A percentile compares a stretch with the other conserved stretches of the same genome.
These are phyloP conservation scores for Sabuloglossum arenarium DNA, from an alignment of 495 filamentous ascomycete genomes.

Conservation along the genomic window DNA sequence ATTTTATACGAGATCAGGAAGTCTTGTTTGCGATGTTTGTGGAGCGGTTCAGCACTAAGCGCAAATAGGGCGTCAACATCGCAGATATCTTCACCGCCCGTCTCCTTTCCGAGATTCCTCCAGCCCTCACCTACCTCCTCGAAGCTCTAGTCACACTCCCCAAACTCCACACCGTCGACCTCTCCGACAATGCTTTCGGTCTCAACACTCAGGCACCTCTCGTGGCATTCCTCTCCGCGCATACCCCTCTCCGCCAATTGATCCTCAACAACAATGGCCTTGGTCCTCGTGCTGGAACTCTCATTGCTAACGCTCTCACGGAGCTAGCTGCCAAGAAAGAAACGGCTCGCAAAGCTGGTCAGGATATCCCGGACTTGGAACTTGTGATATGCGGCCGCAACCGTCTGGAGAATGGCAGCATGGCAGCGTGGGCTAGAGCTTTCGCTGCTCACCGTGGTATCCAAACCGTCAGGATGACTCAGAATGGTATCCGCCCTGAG, in stretches of 20 bases:
- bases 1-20: too few relatives aligned
- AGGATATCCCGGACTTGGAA: slow-evolving; percentile 60
- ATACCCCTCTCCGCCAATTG: slow-evolving; percentile 74
- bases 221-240: slow-evolving; percentile 65
- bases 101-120: slow-evolving; percentile 82
- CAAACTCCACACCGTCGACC: slow-evolving; percentile 72
- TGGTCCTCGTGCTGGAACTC: slow-evolving; percentile 67
- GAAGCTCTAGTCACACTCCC: slow-evolving; percentile 66
- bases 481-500: slow-evolving; percentile 92
- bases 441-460: slow-evolving; percentile 63
- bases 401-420: slow-evolving; percentile 81
- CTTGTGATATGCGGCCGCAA: slow-evolving; percentile 93
- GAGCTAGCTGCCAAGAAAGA: slow-evolving; percentile 67
- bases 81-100: slow-evolving; percentile 96
- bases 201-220: slow-evolving; percentile 72
- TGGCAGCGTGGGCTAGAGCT: slow-evolving; percentile 80
- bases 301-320: slow-evolving; percentile 59
- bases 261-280: slow-evolving; percentile 98
- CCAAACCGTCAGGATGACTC: slow-evolving; percentile 85
- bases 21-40: too few relatives aligned
- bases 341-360: slow-evolving; percentile 40
- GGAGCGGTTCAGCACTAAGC: neutral
- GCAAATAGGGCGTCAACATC: slow-evolving; percentile 54
- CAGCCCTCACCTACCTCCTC: slow-evolving; percentile 66
- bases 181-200: slow-evolving; percentile 95